Evolutionary conservation across 345 rosid species (phyloP).

Genomic region (Linum usitatissimum): DNA sequence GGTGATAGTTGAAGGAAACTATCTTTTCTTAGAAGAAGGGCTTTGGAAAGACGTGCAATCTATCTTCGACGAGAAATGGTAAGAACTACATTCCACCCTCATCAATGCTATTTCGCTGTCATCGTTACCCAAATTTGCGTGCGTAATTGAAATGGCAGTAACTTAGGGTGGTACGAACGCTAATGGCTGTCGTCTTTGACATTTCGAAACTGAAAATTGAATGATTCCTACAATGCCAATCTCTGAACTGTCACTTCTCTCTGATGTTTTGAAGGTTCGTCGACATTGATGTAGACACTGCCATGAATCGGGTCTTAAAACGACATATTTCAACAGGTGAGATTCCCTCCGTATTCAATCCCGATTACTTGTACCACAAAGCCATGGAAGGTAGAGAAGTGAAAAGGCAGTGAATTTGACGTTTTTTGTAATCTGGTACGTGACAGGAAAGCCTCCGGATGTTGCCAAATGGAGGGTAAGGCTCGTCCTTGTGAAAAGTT

Average conservation of each 20-base stretch:
- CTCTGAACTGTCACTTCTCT: conserved; percentile 7
- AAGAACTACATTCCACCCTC: conserved; percentile 14
- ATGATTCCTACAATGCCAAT: conserved; percentile 1
- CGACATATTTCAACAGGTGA: conserved; percentile 76
- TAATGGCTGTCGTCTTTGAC: conserved; percentile 1
- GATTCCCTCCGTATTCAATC: neutral
- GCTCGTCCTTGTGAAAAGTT: neutral
- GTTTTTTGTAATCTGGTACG: neutral
- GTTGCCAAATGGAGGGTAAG: conserved; percentile 80
- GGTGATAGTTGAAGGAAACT: conserved; percentile 82
- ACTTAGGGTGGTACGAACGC: neutral
- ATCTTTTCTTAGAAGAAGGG: conserved; percentile 53
- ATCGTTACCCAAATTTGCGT: neutral
- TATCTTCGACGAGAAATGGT: conserved; percentile 89
- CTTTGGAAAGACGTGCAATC: conserved; percentile 66
- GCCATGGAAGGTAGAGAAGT: conserved; percentile 1
- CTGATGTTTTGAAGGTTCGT: conserved; percentile 41
- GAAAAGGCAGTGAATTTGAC: neutral
- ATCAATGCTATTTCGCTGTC: neutral
- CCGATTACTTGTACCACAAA: neutral
- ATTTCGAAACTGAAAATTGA: neutral
- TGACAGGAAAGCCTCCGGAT: conserved; percentile 64
- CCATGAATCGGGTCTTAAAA: conserved; percentile 66
- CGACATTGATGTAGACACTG: conserved; percentile 57
- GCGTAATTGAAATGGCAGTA: neutral